Conservation (phyloP, 2,329 filamentous ascomycete species). For the Huntiella moniliformis region DNA sequence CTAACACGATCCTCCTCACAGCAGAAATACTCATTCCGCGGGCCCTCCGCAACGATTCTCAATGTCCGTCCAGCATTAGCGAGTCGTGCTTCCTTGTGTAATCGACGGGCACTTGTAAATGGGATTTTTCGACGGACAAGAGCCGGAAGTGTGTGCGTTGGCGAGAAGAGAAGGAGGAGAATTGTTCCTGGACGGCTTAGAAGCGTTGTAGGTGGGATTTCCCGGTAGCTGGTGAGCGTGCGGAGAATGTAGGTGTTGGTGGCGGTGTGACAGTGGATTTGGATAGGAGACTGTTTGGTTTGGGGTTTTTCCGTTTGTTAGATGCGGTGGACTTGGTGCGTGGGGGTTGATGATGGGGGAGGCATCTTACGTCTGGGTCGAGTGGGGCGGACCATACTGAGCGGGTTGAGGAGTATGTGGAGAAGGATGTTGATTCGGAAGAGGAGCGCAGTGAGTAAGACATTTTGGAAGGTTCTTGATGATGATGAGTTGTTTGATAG, state of each 20-base stretch:
- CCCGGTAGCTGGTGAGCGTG: constrained; percentile 6
- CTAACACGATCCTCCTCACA: constrained; percentile 11
- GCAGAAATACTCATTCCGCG: constrained; percentile 9
- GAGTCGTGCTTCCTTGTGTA: too few species aligned
- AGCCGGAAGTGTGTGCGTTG: neutral
- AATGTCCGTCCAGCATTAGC: neutral
- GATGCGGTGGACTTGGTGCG: neutral
- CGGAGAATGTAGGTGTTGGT: constrained; percentile 9
- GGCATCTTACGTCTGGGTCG: too few species aligned
- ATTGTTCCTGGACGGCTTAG: constrained; percentile 2
- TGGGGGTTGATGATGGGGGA: too few species aligned
- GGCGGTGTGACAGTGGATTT: constrained; percentile 9
- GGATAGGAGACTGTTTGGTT: neutral
- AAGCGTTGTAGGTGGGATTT: neutral
- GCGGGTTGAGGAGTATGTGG: too few species aligned
- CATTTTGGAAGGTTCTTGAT: too few species aligned
- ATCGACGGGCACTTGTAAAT: neutral
- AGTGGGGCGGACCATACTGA: too few species aligned
- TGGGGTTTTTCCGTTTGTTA: neutral
- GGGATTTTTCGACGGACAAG: neutral
- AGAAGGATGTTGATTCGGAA: too few species aligned
- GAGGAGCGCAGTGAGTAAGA: too few species aligned
- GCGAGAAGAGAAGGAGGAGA: constrained; percentile 5
- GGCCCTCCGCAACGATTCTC: constrained; percentile 8
- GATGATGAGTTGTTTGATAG: too few species aligned